Conservation (phyloP, 2,329 filamentous ascomycete genomes). For the Fusarium liriodendri region DNA sequence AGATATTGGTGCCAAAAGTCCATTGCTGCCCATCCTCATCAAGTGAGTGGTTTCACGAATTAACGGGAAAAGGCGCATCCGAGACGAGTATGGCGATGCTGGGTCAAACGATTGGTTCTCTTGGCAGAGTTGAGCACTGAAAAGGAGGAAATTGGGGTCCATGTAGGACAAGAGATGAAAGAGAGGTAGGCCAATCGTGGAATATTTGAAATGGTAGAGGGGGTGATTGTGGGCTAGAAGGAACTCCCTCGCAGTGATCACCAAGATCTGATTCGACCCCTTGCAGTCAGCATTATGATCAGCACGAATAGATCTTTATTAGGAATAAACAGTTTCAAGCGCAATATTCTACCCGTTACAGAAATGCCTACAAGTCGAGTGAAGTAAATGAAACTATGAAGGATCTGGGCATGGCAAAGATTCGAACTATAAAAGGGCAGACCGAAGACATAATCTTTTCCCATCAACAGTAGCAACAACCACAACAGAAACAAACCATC, state of each 20-base stretch:
- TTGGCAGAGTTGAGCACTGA: neutral
- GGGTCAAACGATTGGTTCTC: neutral
- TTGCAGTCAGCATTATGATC: neutral
- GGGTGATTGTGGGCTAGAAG: fast-evolving
- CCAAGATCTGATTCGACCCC: neutral
- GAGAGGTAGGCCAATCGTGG: neutral
- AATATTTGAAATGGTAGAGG: neutral
- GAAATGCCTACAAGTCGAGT: neutral
- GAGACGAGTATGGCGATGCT: too few species aligned
- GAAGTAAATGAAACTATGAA: neutral
- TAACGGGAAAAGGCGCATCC: too few species aligned
- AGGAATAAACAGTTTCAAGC: neutral
- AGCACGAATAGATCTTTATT: neutral
- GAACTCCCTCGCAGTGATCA: neutral
- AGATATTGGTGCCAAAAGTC: neutral
- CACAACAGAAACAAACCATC: neutral
- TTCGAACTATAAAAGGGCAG: neutral
- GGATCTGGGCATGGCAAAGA: too few species aligned
- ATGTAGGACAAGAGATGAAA: neutral
- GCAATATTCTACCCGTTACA: neutral
- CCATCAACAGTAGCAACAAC: neutral
- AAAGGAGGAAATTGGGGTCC: neutral
- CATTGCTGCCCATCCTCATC: neutral
- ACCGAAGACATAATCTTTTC: neutral
- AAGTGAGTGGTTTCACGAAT: neutral